These are phyloP conservation scores for Melanogaster broomeanus DNA, from an alignment of 768 basidiomycete genomes.

Conservation along the genomic window DNA sequence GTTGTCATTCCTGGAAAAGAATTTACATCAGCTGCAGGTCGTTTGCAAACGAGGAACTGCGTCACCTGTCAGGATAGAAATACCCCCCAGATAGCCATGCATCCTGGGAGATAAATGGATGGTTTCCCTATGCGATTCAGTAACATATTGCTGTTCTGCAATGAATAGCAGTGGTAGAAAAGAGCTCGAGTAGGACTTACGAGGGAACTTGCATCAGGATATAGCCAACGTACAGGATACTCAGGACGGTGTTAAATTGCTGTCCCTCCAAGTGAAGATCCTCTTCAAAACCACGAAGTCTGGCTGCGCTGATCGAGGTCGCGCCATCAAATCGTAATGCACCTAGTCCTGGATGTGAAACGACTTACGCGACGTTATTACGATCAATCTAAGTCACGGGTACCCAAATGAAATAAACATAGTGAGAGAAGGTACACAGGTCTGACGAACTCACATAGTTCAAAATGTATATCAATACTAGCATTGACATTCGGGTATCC, in stretches of 20 bases:
- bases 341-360: not conserved
- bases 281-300: slow-evolving; percentile 68
- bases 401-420: not conserved
- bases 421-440: not conserved
- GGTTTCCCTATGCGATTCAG: slow-evolving; percentile 67
- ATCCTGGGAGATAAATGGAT: slow-evolving; percentile 70
- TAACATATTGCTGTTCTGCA: slow-evolving; percentile 66
- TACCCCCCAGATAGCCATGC: too few species aligned
- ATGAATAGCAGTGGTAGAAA: not conserved
- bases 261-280: slow-evolving; percentile 62
- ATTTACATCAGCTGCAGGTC: not conserved
- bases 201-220: too few species aligned
- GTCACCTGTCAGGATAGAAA: slow-evolving; percentile 55
- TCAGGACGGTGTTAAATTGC: slow-evolving; percentile 70
- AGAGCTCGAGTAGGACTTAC: slow-evolving; percentile 37
- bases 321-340: not conserved
- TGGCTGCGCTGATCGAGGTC: slow-evolving; percentile 56
- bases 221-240: too few species aligned
- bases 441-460: slow-evolving; percentile 34
- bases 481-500: slow-evolving; percentile 36
- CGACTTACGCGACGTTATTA: slow-evolving; percentile 63
- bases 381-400: slow-evolving; percentile 56
- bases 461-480: slow-evolving; percentile 36
- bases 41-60: not conserved
- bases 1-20: too few species aligned